Evolutionary conservation across 2,329 filamentous ascomycete species (phyloP).

Genomic region (Scytalidium sp.): DNA sequence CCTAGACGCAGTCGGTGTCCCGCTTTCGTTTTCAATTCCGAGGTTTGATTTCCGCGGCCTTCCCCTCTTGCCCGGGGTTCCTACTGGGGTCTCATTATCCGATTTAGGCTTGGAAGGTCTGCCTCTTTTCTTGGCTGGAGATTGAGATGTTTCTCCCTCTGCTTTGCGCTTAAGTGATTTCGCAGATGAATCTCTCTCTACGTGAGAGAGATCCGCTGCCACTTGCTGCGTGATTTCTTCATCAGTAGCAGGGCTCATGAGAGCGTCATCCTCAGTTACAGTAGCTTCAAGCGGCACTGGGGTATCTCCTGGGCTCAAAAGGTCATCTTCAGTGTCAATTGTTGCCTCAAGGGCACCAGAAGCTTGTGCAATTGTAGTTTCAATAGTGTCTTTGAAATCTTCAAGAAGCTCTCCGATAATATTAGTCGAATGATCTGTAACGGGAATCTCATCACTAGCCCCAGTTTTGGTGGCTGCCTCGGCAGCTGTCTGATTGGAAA

Average conservation of each 20-base stretch:
- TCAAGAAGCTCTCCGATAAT: neutral
- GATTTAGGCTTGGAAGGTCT: slow-evolving; percentile 3
- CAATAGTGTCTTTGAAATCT: neutral
- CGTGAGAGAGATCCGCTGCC: neutral
- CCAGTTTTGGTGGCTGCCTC: slow-evolving; percentile 21
- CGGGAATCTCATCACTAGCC: slow-evolving; percentile 1
- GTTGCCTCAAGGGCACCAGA: neutral
- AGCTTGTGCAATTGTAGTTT: too few relatives aligned
- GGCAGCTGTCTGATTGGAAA: slow-evolving; percentile 14
- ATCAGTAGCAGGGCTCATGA: neutral
- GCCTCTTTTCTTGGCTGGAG: slow-evolving; percentile 9
- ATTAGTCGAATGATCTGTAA: neutral
- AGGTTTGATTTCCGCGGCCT: neutral
- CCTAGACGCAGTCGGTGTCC: too few relatives aligned
- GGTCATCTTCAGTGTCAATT: too few relatives aligned
- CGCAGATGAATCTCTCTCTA: neutral
- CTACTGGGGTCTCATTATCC: neutral
- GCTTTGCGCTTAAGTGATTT: slow-evolving; percentile 3
- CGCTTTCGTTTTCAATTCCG: neutral
- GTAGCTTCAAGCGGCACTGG: too few relatives aligned
- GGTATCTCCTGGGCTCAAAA: too few relatives aligned
- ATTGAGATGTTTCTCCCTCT: neutral
- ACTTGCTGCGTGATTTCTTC: slow-evolving; percentile 2
- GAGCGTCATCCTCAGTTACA: neutral
- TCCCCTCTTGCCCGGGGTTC: slow-evolving; percentile 3